Evolutionary conservation across 2,329 filamentous ascomycete species (phyloP).

Genomic region (Penicillium italicum): DNA sequence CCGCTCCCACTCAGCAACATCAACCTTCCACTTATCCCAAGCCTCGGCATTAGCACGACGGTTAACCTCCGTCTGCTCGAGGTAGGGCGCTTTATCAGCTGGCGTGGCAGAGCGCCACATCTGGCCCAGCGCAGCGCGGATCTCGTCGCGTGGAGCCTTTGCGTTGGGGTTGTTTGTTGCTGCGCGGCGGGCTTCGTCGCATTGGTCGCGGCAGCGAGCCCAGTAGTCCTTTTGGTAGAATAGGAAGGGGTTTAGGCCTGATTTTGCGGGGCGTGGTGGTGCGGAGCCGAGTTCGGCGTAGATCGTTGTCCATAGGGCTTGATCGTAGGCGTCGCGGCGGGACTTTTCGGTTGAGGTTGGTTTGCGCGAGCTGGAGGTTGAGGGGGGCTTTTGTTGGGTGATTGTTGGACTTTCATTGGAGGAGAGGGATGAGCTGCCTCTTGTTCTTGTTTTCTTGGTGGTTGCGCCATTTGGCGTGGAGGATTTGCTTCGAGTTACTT

Average conservation of each 20-base stretch:
- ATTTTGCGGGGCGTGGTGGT: slow-evolving; percentile 67
- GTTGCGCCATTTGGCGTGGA: slow-evolving; percentile 10
- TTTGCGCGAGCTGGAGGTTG: slow-evolving; percentile 10
- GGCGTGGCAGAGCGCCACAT: slow-evolving; percentile 80
- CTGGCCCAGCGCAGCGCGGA: slow-evolving; percentile 78
- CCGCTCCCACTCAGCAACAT: slow-evolving; percentile 53
- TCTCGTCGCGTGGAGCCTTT: slow-evolving; percentile 66
- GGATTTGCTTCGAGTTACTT: slow-evolving; percentile 38
- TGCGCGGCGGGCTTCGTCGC: slow-evolving; percentile 64
- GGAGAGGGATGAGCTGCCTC: slow-evolving; percentile 2
- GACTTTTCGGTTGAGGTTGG: slow-evolving; percentile 23
- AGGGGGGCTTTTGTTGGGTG: slow-evolving; percentile 2
- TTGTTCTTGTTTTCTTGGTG: slow-evolving; percentile 5
- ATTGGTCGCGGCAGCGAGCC: slow-evolving; percentile 60
- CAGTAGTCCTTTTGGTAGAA: slow-evolving; percentile 78
- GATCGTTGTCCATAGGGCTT: slow-evolving; percentile 56
- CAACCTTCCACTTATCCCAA: slow-evolving; percentile 68
- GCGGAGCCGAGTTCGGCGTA: slow-evolving; percentile 66
- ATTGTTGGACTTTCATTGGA: slow-evolving; percentile 23
- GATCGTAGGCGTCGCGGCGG: slow-evolving; percentile 52
- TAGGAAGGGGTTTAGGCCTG: slow-evolving; percentile 79
- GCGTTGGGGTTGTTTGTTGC: slow-evolving; percentile 63
- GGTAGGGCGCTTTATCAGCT: slow-evolving; percentile 71
- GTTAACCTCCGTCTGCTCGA: slow-evolving; percentile 68
- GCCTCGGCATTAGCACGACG: slow-evolving; percentile 64